Conservation (phyloP, 2,329 filamentous ascomycete genomes). For the Colletotrichum chlorophyti region DNA sequence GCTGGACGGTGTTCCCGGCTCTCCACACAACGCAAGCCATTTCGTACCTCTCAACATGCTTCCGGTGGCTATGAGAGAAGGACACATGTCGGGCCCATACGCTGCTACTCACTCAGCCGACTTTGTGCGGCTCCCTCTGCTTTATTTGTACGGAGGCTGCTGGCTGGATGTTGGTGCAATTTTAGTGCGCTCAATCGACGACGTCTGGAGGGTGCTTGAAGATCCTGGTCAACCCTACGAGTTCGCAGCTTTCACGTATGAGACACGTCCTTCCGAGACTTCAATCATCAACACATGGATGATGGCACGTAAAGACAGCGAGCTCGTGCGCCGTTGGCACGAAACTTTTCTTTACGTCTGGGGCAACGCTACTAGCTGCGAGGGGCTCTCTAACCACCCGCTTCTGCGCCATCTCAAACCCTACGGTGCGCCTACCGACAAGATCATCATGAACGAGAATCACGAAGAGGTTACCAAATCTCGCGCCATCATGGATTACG, state of each 20-base stretch:
- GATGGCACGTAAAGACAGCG: constrained; percentile 46
- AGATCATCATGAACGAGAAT: neutral
- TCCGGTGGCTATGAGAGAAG: constrained; percentile 47
- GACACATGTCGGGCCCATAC: constrained; percentile 50
- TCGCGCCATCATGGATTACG: constrained; percentile 12
- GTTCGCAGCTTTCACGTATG: constrained; percentile 8
- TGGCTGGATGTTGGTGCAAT: constrained; percentile 52
- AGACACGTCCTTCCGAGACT: neutral
- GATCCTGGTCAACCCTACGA: constrained; percentile 44
- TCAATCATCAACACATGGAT: constrained; percentile 49
- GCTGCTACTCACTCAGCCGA: constrained; percentile 53
- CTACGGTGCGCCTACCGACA: constrained; percentile 28
- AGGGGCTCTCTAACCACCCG: constrained; percentile 40
- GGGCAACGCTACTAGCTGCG: constrained; percentile 39
- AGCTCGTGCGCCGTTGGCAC: constrained; percentile 51
- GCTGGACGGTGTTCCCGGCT: constrained; percentile 43
- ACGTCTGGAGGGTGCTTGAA: constrained; percentile 47
- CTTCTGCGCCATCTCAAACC: constrained; percentile 21
- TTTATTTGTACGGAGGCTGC: constrained; percentile 49
- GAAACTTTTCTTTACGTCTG: constrained; percentile 44
- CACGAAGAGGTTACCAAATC: neutral
- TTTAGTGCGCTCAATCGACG: constrained; percentile 47
- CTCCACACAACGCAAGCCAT: constrained; percentile 41
- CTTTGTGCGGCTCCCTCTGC: constrained; percentile 49
- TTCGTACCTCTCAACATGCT: constrained; percentile 43